Evolutionary conservation across 495 filamentous ascomycete species (phyloP).

Genomic region (Trichoderma gamsii): DNA sequence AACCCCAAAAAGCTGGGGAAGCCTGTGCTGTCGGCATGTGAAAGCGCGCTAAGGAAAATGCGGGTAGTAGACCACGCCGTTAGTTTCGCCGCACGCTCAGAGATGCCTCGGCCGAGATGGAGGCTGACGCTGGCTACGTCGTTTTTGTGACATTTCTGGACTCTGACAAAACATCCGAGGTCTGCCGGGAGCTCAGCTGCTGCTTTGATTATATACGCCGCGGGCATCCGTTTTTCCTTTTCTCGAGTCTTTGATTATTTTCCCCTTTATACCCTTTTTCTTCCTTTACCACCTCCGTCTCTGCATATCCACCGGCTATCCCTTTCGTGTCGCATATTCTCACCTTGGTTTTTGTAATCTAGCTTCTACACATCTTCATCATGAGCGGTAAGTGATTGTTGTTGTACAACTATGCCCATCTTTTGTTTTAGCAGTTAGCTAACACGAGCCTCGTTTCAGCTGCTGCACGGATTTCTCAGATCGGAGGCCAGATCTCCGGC

Average conservation of each 20-base stretch:
- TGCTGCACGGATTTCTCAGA: constrained; percentile 3
- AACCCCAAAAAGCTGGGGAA: not conserved
- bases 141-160: not conserved
- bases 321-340: too few species aligned
- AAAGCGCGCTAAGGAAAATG: constrained; percentile 10
- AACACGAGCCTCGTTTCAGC: not conserved
- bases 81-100: not conserved
- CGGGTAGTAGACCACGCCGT: not conserved
- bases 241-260: not conserved
- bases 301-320: too few species aligned
- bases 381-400: constrained; percentile 14
- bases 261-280: not conserved
- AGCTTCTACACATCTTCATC: not conserved
- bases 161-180: not conserved
- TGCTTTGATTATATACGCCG: constrained; percentile 1
- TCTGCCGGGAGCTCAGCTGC: not conserved
- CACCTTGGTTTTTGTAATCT: too few species aligned
- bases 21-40: not conserved
- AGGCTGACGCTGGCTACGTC: not conserved
- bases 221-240: not conserved
- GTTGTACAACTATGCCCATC: not conserved
- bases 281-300: not conserved
- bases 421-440: not conserved
- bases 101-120: constrained; percentile 7
- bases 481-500: constrained; percentile 15